Conservation (phyloP, 495 filamentous ascomycete species). For the Clohesyomyces aquaticus region DNA sequence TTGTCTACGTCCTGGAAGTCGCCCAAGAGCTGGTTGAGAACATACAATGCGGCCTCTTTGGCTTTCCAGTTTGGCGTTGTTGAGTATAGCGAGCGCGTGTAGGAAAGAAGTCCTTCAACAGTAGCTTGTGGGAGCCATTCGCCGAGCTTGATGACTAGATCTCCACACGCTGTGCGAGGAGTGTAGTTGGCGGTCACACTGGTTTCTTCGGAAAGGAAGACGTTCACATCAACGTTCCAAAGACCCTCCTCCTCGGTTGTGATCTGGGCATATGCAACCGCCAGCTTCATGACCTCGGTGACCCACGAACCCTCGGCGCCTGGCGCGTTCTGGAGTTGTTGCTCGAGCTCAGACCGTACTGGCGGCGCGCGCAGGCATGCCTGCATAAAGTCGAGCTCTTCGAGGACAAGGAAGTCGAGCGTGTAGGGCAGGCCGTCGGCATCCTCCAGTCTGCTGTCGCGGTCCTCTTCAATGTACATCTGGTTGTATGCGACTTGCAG, state of each 20-base stretch:
- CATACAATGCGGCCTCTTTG: constrained; percentile 79
- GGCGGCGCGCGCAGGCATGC: constrained; percentile 79
- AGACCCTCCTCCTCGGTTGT: constrained; percentile 88
- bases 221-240: constrained; percentile 94
- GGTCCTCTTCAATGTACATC: constrained; percentile 81
- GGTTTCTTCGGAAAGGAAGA: constrained; percentile 93
- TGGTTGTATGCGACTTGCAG: constrained; percentile 72
- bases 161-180: constrained; percentile 85
- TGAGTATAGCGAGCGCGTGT: constrained; percentile 67
- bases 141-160: constrained; percentile 87
- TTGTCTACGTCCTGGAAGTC: constrained; percentile 79
- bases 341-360: constrained; percentile 81
- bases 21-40: constrained; percentile 76
- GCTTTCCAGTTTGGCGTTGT: constrained; percentile 59
- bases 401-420: constrained; percentile 88
- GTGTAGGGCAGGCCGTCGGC: constrained; percentile 90
- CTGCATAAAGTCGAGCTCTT: constrained; percentile 92
- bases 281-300: constrained; percentile 76
- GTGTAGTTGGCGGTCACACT: constrained; percentile 97
- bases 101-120: constrained; percentile 72
- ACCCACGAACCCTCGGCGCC: constrained; percentile 69
- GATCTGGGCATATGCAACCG: constrained; percentile 88
- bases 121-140: constrained; percentile 78
- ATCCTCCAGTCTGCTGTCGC: constrained; percentile 87
- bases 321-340: constrained; percentile 63